A percentile compares a stretch with the other conserved stretches of the same genome.
Evolutionary conservation across 2,329 filamentous ascomycete species (phyloP).

Genomic region (Triangularia setosa): DNA sequence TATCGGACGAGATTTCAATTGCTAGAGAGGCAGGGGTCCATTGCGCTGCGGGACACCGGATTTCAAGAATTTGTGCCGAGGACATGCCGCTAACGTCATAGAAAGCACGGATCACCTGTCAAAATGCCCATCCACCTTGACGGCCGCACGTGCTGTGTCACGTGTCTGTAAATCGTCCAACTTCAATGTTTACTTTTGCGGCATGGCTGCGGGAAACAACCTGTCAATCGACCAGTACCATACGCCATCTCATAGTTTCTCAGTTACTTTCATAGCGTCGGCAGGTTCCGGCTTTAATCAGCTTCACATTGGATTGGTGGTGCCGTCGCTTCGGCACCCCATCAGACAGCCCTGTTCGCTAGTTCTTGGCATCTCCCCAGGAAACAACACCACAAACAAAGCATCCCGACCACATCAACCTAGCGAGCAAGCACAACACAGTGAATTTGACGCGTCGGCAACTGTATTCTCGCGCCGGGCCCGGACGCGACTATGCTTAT

Average conservation of each 20-base stretch:
- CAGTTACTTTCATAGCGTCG: not conserved
- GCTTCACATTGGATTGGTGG: not conserved
- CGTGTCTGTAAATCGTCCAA: not conserved
- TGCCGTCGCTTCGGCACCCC: not conserved
- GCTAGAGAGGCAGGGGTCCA: slow-evolving; percentile 14
- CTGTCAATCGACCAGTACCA: not conserved
- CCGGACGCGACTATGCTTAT: slow-evolving; percentile 16
- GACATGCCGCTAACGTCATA: slow-evolving; percentile 12
- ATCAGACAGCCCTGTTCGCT: not conserved
- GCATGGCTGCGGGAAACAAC: not conserved
- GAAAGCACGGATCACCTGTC: not conserved
- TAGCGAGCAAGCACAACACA: not conserved
- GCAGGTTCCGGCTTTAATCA: not conserved
- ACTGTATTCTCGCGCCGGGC: slow-evolving; percentile 1
- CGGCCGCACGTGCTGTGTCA: not conserved
- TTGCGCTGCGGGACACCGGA: slow-evolving; percentile 10
- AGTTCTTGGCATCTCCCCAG: slow-evolving; percentile 3
- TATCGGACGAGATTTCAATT: slow-evolving; percentile 20
- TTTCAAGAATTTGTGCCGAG: slow-evolving; percentile 16
- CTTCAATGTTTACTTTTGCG: not conserved
- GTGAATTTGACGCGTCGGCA: slow-evolving; percentile 21
- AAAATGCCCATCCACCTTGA: not conserved
- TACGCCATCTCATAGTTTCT: not conserved
- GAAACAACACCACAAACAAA: slow-evolving; percentile 14
- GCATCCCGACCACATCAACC: slow-evolving; percentile 9